A percentile compares a stretch with the other conserved stretches of the same genome.
phyloP scores from a whole-genome alignment of 148 eudicot species.

The Chenopodium berlandieri region DNA sequence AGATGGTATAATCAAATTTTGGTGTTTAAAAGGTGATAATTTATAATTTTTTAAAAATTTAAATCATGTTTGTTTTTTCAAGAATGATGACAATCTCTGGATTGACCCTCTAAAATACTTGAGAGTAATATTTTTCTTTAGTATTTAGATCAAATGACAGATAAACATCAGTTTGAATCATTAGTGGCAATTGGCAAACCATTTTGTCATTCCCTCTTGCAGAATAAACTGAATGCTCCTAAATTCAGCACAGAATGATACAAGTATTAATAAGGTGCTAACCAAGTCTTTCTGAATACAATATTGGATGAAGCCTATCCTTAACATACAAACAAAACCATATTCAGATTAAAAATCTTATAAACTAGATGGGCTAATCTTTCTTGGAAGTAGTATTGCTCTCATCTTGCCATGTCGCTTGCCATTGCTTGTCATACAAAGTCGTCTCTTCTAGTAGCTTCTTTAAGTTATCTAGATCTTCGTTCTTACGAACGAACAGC shows the following conservation, averaged over 20 bases:
- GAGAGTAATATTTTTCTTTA: too few relatives aligned
- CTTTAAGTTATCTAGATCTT: conserved; percentile 78
- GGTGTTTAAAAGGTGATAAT: too few relatives aligned
- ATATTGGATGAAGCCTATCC: conserved; percentile 18
- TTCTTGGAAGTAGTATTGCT: conserved; percentile 30
- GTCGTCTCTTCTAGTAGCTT: conserved; percentile 86
- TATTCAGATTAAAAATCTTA: neutral
- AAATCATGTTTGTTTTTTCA: too few relatives aligned
- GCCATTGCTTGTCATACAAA: conserved; percentile 99
- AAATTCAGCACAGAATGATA: neutral
- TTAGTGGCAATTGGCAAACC: neutral
- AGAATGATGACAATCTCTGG: too few relatives aligned
- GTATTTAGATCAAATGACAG: too few relatives aligned
- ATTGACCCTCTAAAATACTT: too few relatives aligned
- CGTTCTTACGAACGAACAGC: conserved; percentile 77
- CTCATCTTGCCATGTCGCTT: conserved; percentile 96
- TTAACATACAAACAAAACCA: conserved; percentile 17
- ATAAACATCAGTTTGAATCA: neutral
- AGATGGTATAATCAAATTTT: too few relatives aligned
- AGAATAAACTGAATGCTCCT: neutral
- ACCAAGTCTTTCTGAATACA: conserved; percentile 8
- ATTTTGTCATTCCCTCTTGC: neutral
- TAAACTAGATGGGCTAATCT: conserved; percentile 27
- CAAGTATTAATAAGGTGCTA: conserved; percentile 6
- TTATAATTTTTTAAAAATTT: too few relatives aligned